Evolutionary conservation across 2,329 filamentous ascomycete species (phyloP).

Genomic region (Aspergillus amoenus): DNA sequence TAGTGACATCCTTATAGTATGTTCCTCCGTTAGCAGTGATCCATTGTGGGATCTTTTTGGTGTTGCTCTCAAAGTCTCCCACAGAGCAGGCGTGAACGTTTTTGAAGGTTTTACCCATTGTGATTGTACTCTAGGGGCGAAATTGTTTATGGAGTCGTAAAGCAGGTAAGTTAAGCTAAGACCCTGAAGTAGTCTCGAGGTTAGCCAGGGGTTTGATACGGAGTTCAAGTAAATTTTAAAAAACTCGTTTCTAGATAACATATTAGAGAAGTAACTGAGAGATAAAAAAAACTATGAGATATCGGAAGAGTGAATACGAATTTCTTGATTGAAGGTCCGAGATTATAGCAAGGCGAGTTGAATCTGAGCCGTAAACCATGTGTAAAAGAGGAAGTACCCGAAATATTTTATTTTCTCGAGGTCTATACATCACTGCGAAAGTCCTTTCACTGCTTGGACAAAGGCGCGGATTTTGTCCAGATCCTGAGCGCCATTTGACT

Average conservation of each 20-base stretch:
- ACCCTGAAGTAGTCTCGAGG: background rate
- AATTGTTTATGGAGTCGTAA: background rate
- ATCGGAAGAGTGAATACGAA: background rate
- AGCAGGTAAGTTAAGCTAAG: background rate
- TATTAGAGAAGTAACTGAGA: background rate
- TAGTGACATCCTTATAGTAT: slow-evolving; percentile 53
- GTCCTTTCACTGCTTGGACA: slow-evolving; percentile 68
- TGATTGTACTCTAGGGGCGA: background rate
- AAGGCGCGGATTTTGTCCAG: slow-evolving; percentile 79
- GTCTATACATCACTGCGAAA: slow-evolving; percentile 23
- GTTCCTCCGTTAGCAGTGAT: slow-evolving; percentile 61
- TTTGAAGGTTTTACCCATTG: slow-evolving; percentile 50
- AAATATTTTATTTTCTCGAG: background rate
- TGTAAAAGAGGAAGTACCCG: background rate
- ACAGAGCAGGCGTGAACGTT: slow-evolving; percentile 56
- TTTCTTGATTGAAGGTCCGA: background rate
- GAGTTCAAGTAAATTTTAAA: background rate
- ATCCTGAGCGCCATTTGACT: slow-evolving; percentile 77
- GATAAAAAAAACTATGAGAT: background rate
- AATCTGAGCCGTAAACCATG: background rate
- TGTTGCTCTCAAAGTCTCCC: slow-evolving; percentile 56
- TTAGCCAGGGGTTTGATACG: background rate
- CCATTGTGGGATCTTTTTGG: slow-evolving; percentile 65
- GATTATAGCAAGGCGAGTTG: background rate
- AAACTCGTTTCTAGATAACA: background rate